Conservation (phyloP, 129 eudicot genomes). For the Saposhnikovia divaricata region DNA sequence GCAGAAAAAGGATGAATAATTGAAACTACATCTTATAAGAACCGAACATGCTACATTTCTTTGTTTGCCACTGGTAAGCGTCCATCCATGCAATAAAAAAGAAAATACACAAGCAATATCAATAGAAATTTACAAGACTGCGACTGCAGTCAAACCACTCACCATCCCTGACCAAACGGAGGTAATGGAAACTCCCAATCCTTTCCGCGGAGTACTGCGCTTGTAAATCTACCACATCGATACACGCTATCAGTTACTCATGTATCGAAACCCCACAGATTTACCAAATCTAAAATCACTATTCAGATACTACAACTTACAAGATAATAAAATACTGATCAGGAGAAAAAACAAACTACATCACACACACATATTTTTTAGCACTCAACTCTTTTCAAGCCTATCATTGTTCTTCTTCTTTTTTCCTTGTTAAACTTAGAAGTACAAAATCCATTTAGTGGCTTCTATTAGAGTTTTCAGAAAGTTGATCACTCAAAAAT, state of each 20-base stretch:
- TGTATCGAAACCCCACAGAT: neutral
- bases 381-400: neutral
- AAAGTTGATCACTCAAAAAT: neutral
- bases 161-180: conserved; percentile 99
- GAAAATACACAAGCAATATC: neutral
- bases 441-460: neutral
- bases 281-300: neutral
- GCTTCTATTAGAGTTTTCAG: neutral
- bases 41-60: neutral
- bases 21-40: neutral
- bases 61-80: neutral
- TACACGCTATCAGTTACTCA: neutral
- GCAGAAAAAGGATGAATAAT: neutral
- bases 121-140: neutral
- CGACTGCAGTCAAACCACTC: conserved; percentile 19
- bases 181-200: conserved; percentile 90
- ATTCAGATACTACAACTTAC: neutral
- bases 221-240: conserved; percentile 56
- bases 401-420: neutral
- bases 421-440: neutral
- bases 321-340: neutral
- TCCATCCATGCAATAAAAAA: neutral
- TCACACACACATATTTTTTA: neutral
- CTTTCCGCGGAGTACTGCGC: conserved; percentile 88
- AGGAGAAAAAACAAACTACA: neutral